phyloP scores from a whole-genome alignment of 2,329 filamentous ascomycete species.

The Ploettnerulaceae sp. region DNA sequence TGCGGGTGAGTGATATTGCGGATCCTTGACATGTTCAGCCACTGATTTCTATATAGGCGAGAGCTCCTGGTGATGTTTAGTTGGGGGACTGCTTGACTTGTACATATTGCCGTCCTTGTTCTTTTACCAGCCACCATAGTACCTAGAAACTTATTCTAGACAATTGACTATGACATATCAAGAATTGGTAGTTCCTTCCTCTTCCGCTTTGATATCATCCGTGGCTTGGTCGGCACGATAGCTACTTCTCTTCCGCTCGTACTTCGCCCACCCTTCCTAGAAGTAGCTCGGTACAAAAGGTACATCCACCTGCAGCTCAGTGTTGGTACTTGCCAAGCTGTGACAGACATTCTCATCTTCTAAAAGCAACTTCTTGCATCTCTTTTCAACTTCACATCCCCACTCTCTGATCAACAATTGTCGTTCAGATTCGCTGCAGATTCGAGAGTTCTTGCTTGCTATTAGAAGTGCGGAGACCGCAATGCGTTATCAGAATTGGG shows the following conservation, averaged over 20 bases:
- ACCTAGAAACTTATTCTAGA: background rate
- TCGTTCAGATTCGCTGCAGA: constrained; percentile 6
- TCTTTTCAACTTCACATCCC: background rate
- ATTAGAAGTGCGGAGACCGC: constrained; percentile 2
- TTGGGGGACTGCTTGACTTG: constrained; percentile 29
- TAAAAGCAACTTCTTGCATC: background rate
- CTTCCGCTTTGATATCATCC: too few relatives aligned
- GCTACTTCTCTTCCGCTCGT: background rate
- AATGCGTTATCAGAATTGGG: constrained; percentile 87
- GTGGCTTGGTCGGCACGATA: too few relatives aligned
- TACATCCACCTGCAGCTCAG: too few relatives aligned
- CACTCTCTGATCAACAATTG: background rate
- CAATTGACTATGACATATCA: too few relatives aligned
- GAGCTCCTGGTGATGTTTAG: constrained; percentile 47
- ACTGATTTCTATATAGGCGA: constrained; percentile 40
- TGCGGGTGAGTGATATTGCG: constrained; percentile 51
- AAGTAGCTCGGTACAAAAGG: background rate
- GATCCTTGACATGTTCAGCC: background rate
- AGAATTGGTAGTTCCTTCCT: too few relatives aligned
- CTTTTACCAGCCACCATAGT: too few relatives aligned
- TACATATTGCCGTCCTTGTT: too few relatives aligned
- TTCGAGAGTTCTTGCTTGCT: constrained; percentile 6
- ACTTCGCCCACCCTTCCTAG: background rate
- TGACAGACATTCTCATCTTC: background rate
- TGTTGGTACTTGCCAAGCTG: background rate